Percentiles rank a stretch among this genome's conserved stretches.
phyloP scores from a whole-genome alignment of 768 basidiomycete genomes.

The Naganishia randhawae region DNA sequence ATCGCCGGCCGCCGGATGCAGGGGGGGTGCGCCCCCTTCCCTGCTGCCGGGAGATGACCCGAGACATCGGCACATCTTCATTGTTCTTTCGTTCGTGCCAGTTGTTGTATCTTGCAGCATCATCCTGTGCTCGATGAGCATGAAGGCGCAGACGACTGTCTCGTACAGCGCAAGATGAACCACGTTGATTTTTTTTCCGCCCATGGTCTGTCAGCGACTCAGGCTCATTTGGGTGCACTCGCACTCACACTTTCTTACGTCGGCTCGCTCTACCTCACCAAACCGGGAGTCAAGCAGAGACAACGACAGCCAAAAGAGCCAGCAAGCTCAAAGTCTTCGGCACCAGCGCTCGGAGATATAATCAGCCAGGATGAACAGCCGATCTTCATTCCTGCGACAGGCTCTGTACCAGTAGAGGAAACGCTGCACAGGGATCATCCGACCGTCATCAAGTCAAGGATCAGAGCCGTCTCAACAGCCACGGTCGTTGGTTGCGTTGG shows the following conservation, averaged over 20 bases:
- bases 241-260: conserved; percentile 69
- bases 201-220: conserved; percentile 27
- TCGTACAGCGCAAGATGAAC: background rate
- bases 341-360: conserved; percentile 25
- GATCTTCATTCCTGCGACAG: background rate
- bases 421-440: conserved; percentile 73
- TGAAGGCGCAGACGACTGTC: too few relatives aligned
- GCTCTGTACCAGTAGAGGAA: conserved; percentile 45
- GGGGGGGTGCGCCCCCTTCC: background rate
- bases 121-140: too few relatives aligned
- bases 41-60: background rate
- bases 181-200: background rate
- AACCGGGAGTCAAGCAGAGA: background rate
- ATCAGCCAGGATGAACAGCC: conserved; percentile 33
- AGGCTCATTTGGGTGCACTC: conserved; percentile 60
- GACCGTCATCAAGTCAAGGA: conserved; percentile 72
- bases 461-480: conserved; percentile 64
- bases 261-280: conserved; percentile 70
- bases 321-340: background rate
- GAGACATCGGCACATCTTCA: background rate
- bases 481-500: conserved; percentile 60
- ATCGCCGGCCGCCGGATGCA: background rate
- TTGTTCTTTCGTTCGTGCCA: background rate
- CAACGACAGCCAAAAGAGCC: background rate
- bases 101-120: background rate